Conservation (phyloP, 2,329 filamentous ascomycete species). For the Aspergillus eucalypticola region DNA sequence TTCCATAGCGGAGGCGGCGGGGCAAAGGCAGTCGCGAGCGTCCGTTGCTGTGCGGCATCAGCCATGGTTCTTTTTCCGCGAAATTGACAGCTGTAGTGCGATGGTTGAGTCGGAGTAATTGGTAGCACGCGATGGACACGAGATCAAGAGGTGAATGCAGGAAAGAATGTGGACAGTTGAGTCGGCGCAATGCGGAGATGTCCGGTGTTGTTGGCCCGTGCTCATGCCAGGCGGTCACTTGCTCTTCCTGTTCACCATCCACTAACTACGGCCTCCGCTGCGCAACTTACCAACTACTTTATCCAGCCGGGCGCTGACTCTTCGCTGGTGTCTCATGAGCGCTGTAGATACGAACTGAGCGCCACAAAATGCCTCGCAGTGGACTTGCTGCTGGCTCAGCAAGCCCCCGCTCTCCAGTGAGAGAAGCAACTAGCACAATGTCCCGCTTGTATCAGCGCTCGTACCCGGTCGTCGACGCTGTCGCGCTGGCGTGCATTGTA, state of each 20-base stretch:
- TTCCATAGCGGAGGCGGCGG: slow-evolving; percentile 88
- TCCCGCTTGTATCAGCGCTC: slow-evolving; percentile 64
- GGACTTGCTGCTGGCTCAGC: slow-evolving; percentile 27
- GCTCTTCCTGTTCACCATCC: too few species aligned
- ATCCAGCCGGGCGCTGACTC: background rate
- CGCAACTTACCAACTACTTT: background rate
- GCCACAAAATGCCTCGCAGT: slow-evolving; percentile 30
- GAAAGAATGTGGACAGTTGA: background rate
- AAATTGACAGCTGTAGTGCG: background rate
- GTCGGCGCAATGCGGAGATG: slow-evolving; percentile 17
- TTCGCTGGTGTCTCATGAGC: slow-evolving; percentile 10
- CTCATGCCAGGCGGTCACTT: slow-evolving; percentile 6
- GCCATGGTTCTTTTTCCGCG: slow-evolving; percentile 54
- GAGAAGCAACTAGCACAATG: slow-evolving; percentile 49
- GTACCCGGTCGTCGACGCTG: slow-evolving; percentile 83
- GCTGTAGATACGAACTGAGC: slow-evolving; percentile 6
- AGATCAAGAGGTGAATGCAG: background rate
- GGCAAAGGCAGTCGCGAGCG: slow-evolving; percentile 69
- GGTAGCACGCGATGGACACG: background rate
- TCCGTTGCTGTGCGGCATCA: slow-evolving; percentile 52
- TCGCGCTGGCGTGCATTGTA: slow-evolving; percentile 72
- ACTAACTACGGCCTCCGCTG: background rate
- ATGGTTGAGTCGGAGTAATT: background rate
- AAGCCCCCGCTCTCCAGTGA: slow-evolving; percentile 24
- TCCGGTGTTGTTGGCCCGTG: slow-evolving; percentile 22